A percentile compares a stretch with the other conserved stretches of the same genome.
Evolutionary conservation across 2,329 filamentous ascomycete genomes (phyloP).

Genomic region (Cryphonectria carpinicola): DNA sequence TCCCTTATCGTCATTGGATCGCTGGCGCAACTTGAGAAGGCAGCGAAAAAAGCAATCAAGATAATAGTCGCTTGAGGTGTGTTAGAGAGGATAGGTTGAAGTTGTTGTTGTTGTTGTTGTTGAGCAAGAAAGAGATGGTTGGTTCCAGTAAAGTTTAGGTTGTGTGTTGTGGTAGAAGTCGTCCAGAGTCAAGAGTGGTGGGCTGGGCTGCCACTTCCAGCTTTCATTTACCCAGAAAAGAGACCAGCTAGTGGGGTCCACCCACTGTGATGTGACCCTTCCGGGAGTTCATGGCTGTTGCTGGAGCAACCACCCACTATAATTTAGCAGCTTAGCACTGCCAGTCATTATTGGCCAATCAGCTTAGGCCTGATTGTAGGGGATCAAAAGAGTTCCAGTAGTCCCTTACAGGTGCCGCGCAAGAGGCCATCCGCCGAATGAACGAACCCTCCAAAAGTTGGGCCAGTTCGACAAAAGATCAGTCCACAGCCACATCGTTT

Average conservation of each 20-base stretch:
- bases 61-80: not conserved
- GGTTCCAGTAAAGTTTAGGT: not conserved
- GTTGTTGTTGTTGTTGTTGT: not conserved
- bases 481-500: not conserved
- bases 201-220: not conserved
- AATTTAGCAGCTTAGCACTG: not conserved
- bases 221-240: not conserved
- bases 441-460: not conserved
- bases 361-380: slow-evolving; percentile 9
- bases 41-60: not conserved
- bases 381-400: not conserved
- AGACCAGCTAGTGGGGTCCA: not conserved
- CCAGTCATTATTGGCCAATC: slow-evolving; percentile 11
- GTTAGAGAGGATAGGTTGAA: not conserved
- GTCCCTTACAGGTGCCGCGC: not conserved
- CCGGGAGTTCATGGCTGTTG: slow-evolving; percentile 12
- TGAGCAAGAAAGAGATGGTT: slow-evolving; percentile 3
- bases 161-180: not conserved
- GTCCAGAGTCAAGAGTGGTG: not conserved
- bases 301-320: slow-evolving; percentile 9
- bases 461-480: slow-evolving; percentile 5
- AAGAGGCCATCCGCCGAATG: not conserved
- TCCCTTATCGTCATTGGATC: not conserved
- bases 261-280: not conserved
- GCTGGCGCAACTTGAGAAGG: not conserved